Percentiles rank a stretch among this genome's conserved stretches.
phyloP scores from a whole-genome alignment of 352 stramenopile genomes.

The Pythium brachiatum region DNA sequence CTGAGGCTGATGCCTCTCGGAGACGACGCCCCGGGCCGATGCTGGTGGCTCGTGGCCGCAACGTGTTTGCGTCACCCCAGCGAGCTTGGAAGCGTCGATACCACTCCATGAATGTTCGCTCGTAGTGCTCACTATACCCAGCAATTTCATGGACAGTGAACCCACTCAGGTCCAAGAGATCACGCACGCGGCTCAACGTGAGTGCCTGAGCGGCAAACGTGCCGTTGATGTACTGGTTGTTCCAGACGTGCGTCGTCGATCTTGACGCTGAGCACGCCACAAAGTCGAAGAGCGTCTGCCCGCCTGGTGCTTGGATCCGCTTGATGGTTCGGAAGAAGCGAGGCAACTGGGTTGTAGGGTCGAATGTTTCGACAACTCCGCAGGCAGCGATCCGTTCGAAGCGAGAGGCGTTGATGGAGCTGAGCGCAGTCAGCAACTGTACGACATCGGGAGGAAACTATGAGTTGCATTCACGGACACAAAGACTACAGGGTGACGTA shows the following conservation, averaged over 20 bases:
- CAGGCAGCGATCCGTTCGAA: slow-evolving; percentile 70
- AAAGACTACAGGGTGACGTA: no score
- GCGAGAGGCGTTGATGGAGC: slow-evolving; percentile 47
- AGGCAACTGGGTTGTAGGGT: slow-evolving; percentile 32
- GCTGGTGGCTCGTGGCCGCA: slow-evolving; percentile 11
- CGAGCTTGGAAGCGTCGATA: slow-evolving; percentile 69
- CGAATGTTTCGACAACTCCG: slow-evolving; percentile 52
- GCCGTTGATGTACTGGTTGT: slow-evolving; percentile 83
- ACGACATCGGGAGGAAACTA: no score
- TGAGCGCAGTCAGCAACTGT: slow-evolving; percentile 55
- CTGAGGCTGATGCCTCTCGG: background rate
- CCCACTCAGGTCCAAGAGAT: slow-evolving; percentile 43
- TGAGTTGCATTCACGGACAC: no score
- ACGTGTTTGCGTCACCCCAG: slow-evolving; percentile 25
- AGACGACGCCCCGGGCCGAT: slow-evolving; percentile 9
- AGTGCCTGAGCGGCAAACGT: slow-evolving; percentile 56
- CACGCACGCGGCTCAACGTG: slow-evolving; percentile 48
- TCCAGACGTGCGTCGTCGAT: slow-evolving; percentile 74
- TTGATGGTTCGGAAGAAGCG: slow-evolving; percentile 66
- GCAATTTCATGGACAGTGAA: slow-evolving; percentile 66
- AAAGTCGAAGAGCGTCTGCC: slow-evolving; percentile 65
- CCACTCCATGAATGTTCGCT: slow-evolving; percentile 84
- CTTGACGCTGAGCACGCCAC: slow-evolving; percentile 58
- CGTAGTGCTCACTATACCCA: slow-evolving; percentile 76
- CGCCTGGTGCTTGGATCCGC: slow-evolving; percentile 50